A percentile compares a stretch with the other conserved stretches of the same genome.
Evolutionary conservation across 2,329 filamentous ascomycete genomes (phyloP).

Genomic region (Xylaria hypoxylon): DNA sequence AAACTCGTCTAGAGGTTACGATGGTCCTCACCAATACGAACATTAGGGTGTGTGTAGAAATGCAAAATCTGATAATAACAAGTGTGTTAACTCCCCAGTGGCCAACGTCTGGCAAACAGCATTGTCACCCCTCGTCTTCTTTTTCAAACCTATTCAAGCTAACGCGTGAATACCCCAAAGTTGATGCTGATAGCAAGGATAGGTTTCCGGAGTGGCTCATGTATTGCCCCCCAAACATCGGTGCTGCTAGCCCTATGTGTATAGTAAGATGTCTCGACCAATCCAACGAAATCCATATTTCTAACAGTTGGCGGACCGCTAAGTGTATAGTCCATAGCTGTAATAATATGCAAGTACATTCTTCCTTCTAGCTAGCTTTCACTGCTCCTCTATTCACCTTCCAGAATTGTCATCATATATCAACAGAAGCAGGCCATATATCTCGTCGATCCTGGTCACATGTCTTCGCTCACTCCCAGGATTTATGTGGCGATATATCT

Average conservation of each 20-base stretch:
- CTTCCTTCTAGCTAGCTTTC: conserved; percentile 60
- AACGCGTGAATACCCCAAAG: too few relatives aligned
- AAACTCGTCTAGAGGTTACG: background rate
- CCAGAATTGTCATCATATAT: conserved; percentile 67
- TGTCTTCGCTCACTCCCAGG: conserved; percentile 63
- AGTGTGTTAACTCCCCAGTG: background rate
- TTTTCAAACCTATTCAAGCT: too few relatives aligned
- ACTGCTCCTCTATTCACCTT: conserved; percentile 53
- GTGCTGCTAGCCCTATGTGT: too few relatives aligned
- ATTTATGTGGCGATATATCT: conserved; percentile 62
- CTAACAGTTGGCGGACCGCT: conserved; percentile 53
- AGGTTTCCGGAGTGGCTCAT: too few relatives aligned
- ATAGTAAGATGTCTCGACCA: conserved; percentile 64
- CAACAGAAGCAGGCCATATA: conserved; percentile 65
- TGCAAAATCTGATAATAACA: background rate
- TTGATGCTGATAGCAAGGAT: too few relatives aligned
- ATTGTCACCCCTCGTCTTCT: too few relatives aligned
- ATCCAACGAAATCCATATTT: conserved; percentile 66
- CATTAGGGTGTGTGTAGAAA: background rate
- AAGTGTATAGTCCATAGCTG: conserved; percentile 61
- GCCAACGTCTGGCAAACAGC: background rate
- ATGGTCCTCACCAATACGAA: background rate
- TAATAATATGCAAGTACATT: conserved; percentile 68
- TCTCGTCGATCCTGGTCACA: conserved; percentile 73
- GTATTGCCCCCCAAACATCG: too few relatives aligned